Evolutionary conservation across 2,329 filamentous ascomycete species (phyloP), one percentile per base, ranked within the genome.

Genomic region (Aspergillus sp.): DNA sequence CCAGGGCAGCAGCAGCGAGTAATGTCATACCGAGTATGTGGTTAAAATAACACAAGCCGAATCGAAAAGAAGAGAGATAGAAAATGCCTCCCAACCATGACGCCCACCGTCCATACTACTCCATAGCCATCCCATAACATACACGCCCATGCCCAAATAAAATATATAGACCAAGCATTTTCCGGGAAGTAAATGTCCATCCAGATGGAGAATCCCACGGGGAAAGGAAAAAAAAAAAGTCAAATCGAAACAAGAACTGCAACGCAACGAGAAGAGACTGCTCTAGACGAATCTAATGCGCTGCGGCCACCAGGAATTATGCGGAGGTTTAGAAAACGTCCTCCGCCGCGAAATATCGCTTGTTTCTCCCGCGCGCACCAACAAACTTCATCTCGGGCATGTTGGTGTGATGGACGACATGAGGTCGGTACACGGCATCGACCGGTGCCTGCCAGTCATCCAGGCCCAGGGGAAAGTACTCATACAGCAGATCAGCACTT

Each of bases 381-480:
- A 87, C 82, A 2, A 86, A 85, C 65, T 88, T 88, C 62, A 87
- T 79, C 61, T 89, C 86, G 4, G 86, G 85, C 45, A 88, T 77
- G 44, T 68, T 81, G 14, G 89, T 93, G 68, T 96, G 92, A 72
- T 97, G 93, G 3, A 96, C 92, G 14, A 96, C 90, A 69, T 96
- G 92, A 5, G 92, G 93, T 45, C 90, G 80, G 68, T 95, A 96
- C 14, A 96, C 87, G 4, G 90, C 90, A 70, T 95, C 90, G 3
- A 95, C 89, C 1, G 90, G 90, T 2, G 88, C 88, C 83, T 92
- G 90, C 86, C 83, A 96, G 65, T 96, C 92, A 68, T 96, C 91
- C 53, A 96, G 75, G 45, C 88, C 91, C 14, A 97, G 78, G 0
- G 92, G 92, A 59, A 97, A 96, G 67, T 97, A 96, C 73, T 97